Evolutionary conservation across 352 stramenopile genomes (phyloP).

Genomic region (Phytophthora rubi): DNA sequence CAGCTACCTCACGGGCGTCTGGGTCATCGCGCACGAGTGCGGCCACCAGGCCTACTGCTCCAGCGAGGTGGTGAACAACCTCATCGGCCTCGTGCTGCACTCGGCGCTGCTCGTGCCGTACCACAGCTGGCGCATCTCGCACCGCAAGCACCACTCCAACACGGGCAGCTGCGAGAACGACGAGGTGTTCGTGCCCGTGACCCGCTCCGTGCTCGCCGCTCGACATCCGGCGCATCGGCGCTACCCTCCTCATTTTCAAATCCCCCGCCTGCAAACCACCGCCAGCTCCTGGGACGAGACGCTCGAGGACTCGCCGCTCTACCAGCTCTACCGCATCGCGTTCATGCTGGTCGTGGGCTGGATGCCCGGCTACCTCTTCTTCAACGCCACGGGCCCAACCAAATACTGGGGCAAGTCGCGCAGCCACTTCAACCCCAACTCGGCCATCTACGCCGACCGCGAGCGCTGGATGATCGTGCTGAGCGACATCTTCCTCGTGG

Average conservation of each 20-base stretch:
- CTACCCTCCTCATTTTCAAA: too few species aligned
- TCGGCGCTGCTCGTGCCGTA: slow-evolving; percentile 98
- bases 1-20: slow-evolving; percentile 97
- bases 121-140: slow-evolving; percentile 97
- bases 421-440: slow-evolving; percentile 97
- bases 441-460: slow-evolving; percentile 94
- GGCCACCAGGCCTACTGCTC: slow-evolving; percentile 97
- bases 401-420: slow-evolving; percentile 89
- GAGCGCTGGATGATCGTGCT: slow-evolving; percentile 94
- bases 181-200: slow-evolving; percentile 96
- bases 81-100: slow-evolving; percentile 96
- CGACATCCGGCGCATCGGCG: too few species aligned
- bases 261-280: too few species aligned
- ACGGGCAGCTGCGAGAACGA: slow-evolving; percentile 96
- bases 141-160: slow-evolving; percentile 97
- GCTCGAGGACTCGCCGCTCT: slow-evolving; percentile 94
- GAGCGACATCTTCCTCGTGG: slow-evolving; percentile 91
- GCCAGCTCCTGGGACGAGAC: slow-evolving; percentile 69
- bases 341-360: slow-evolving; percentile 95
- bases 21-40: slow-evolving; percentile 98
- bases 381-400: slow-evolving; percentile 92
- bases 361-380: slow-evolving; percentile 98
- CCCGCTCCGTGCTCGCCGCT: slow-evolving; percentile 69
- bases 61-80: slow-evolving; percentile 95
- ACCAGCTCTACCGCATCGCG: slow-evolving; percentile 94